phyloP scores from a whole-genome alignment of 352 stramenopile genomes.

The Pythium oligandrum region DNA sequence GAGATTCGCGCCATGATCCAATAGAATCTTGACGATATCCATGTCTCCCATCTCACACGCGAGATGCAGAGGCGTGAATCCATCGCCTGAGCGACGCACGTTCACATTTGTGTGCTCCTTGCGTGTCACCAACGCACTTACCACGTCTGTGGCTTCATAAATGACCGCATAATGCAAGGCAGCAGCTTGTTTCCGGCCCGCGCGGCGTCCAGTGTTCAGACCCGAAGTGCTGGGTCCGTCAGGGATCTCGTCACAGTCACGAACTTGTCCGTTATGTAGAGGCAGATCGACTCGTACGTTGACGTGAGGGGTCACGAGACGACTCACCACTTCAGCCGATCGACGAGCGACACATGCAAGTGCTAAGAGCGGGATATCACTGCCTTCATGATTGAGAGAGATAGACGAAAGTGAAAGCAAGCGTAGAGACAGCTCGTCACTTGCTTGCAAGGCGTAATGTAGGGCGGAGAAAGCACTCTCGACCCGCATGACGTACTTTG shows the following conservation, averaged over 20 bases:
- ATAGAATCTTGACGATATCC: conserved; percentile 37
- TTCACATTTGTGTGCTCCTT: conserved; percentile 46
- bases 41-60: conserved; percentile 52
- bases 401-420: conserved; percentile 29
- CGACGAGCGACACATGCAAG: conserved; percentile 50
- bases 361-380: conserved; percentile 47
- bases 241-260: neutral
- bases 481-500: conserved; percentile 38
- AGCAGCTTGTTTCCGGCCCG: conserved; percentile 37
- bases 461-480: conserved; percentile 50
- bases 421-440: conserved; percentile 26
- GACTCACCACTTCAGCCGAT: conserved; percentile 30
- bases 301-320: conserved; percentile 38
- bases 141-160: conserved; percentile 45
- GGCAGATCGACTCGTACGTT: conserved; percentile 63
- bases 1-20: conserved; percentile 46
- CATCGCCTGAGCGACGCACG: conserved; percentile 49
- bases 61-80: conserved; percentile 64
- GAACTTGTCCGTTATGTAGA: conserved; percentile 19
- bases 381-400: conserved; percentile 37
- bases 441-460: conserved; percentile 56
- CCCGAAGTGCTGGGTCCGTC: neutral
- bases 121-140: conserved; percentile 25
- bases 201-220: neutral
- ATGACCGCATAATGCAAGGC: conserved; percentile 65